Evolutionary conservation across 257 asterid species (phyloP), one percentile per base, ranked within the genome.

Genomic region (Petunia axillaris): DNA sequence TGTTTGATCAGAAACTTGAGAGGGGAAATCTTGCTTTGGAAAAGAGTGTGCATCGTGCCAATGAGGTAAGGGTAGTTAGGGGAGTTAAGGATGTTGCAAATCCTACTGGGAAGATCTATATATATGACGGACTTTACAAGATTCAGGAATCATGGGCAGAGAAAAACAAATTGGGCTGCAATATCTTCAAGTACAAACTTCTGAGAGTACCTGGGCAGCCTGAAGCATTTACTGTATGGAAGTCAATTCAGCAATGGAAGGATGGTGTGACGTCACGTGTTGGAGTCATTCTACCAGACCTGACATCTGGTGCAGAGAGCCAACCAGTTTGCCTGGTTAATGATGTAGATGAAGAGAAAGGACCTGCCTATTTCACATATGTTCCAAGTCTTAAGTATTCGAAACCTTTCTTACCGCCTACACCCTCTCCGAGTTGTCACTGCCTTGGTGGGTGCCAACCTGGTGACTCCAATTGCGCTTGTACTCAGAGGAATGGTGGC

Each of bases 331-430:
- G 94, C 48, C 94, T 95, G 57, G 96, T 95, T 68, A 95, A 93
- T 75, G 97, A 93, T 64, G 95, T 94, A 52, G 98, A 95, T 83
- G 89, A 89, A 63, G 99, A 93, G 80, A 95, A 88, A 83, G 97
- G 96, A 16, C 98, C 99, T n/a, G 88, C 94, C 44, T 93, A 93
- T 88, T 95, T 95, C 91, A 87, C 97, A 1, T 95, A 95, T 76
- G 78, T 87, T 80, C 88, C 88, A 46, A 79, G 80, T 81, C 90
- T 92, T 59, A 92, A 83, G 84, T 89, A 91, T 80, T 62, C 86
- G 3, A 88, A 85, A 68, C 94, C 97, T 53, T 90, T 85, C 80
- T 40, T 81, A 5, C 38, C 84, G 15, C 76, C 94, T 35, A 83
- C 80, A 25, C 87, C 91, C 46, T 85, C 85, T 64, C 14, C 74